These are phyloP conservation scores for Xanthoconium separans DNA, from an alignment of 1,284 basidiomycete species.

Conservation along the genomic window DNA sequence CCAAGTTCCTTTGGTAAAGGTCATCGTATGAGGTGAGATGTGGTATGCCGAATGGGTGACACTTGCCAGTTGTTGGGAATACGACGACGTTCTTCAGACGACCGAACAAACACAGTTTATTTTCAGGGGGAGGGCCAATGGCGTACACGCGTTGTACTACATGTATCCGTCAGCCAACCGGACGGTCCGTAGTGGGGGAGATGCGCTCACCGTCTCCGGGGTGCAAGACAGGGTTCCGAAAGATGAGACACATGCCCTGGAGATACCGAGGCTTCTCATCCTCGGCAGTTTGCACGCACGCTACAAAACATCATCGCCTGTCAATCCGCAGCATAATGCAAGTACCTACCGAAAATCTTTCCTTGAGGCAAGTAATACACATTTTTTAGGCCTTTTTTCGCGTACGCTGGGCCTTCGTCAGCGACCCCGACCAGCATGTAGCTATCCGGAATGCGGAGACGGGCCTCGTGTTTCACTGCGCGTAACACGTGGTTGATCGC, in stretches of 20 bases:
- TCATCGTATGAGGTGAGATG: not conserved
- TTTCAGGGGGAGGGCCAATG: constrained; percentile 64
- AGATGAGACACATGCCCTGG: constrained; percentile 57
- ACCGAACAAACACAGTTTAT: constrained; percentile 55
- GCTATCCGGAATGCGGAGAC: constrained; percentile 64
- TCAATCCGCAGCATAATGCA: not conserved
- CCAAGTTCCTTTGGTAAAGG: constrained; percentile 3
- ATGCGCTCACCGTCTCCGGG: constrained; percentile 58
- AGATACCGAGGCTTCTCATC: constrained; percentile 50
- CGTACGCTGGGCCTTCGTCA: constrained; percentile 70
- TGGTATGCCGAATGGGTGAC: not conserved
- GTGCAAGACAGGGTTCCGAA: constrained; percentile 65
- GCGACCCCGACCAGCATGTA: constrained; percentile 72
- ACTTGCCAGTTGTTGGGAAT: constrained; percentile 6
- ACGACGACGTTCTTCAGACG: constrained; percentile 25
- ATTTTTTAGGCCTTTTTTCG: constrained; percentile 43
- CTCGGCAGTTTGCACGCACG: constrained; percentile 50
- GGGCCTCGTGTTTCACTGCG: constrained; percentile 68
- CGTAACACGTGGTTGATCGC: constrained; percentile 61
- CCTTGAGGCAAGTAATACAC: constrained; percentile 52
- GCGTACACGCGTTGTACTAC: constrained; percentile 68
- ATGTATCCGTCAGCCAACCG: constrained; percentile 1
- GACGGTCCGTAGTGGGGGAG: not conserved
- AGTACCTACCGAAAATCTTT: constrained; percentile 56
- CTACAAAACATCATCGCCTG: constrained; percentile 39